phyloP scores from a whole-genome alignment of 108 stramenopile genomes.

The Aurantiochytrium sp. region DNA sequence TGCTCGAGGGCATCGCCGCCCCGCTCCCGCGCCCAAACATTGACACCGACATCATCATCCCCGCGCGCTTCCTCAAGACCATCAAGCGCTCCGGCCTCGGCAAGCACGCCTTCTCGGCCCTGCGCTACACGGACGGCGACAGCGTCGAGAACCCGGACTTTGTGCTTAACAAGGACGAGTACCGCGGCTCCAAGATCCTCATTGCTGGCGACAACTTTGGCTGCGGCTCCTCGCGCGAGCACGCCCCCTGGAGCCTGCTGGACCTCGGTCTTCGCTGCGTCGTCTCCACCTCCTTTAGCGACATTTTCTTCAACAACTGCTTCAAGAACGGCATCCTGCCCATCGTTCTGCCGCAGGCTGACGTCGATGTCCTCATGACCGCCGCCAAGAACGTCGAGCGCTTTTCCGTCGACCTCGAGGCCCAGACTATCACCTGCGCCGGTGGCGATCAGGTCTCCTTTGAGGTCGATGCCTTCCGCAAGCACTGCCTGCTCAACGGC shows the following conservation, averaged over 20 bases:
- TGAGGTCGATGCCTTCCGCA: conserved; percentile 81
- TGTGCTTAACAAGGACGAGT: conserved; percentile 76
- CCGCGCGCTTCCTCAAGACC: conserved; percentile 88
- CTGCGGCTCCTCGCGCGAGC: conserved; percentile 81
- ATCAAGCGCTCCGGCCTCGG: conserved; percentile 85
- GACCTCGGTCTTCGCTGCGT: conserved; percentile 85
- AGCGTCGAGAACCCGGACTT: conserved; percentile 71
- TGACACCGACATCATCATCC: conserved; percentile 95
- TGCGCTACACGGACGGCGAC: conserved; percentile 62
- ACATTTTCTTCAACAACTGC: conserved; percentile 95
- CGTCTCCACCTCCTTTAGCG: conserved; percentile 81
- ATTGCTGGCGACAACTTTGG: conserved; percentile 90
- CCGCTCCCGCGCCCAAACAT: conserved; percentile 86
- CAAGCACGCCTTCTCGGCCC: conserved; percentile 83
- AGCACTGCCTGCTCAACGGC: conserved; percentile 79
- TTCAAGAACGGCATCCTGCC: conserved; percentile 94
- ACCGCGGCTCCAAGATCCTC: conserved; percentile 69
- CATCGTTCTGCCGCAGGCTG: conserved; percentile 65
- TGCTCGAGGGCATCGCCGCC: conserved; percentile 72
- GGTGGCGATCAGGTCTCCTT: conserved; percentile 68
- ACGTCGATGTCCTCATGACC: conserved; percentile 67
- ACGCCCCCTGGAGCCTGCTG: conserved; percentile 89
- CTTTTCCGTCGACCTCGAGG: conserved; percentile 74
- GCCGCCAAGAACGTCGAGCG: conserved; percentile 69
- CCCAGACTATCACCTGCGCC: conserved; percentile 78